phyloP scores from a whole-genome alignment of 192 early-diverging fungal species.

The Mortierella antarctica region DNA sequence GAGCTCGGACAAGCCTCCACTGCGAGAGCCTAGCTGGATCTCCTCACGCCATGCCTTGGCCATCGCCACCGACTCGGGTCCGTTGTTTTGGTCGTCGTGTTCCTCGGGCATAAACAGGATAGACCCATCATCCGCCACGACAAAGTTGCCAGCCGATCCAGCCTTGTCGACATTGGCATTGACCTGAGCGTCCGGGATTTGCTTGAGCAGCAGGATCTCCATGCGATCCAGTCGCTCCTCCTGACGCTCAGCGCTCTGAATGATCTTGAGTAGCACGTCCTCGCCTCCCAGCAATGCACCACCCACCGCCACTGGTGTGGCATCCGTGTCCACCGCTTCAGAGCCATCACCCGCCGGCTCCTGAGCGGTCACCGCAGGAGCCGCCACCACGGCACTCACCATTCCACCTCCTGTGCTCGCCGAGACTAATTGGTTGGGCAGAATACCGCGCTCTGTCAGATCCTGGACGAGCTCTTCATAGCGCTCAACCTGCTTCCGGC shows the following conservation, averaged over 20 bases:
- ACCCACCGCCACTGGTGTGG: constrained; percentile 19
- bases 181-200: not conserved
- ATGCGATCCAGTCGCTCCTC: constrained; percentile 41
- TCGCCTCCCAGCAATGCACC: constrained; percentile 44
- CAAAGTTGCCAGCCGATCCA: constrained; percentile 2
- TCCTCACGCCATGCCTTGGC: constrained; percentile 33
- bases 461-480: constrained; percentile 69
- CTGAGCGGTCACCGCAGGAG: not conserved
- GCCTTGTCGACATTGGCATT: not conserved
- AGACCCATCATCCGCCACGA: constrained; percentile 20
- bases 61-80: constrained; percentile 1
- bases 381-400: not conserved
- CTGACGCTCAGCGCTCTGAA: constrained; percentile 39
- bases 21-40: not conserved
- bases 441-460: constrained; percentile 37
- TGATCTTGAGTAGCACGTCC: constrained; percentile 31
- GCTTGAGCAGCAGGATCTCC: constrained; percentile 22
- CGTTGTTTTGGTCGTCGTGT: not conserved
- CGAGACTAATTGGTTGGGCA: constrained; percentile 9
- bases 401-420: not conserved
- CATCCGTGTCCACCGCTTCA: not conserved
- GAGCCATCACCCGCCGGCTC: not conserved
- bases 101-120: constrained; percentile 15
- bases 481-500: constrained; percentile 70
- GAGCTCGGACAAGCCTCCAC: not conserved